These are phyloP conservation scores for Clavispora santaluciae DNA, from an alignment of 805 yeast species.

Conservation along the genomic window DNA sequence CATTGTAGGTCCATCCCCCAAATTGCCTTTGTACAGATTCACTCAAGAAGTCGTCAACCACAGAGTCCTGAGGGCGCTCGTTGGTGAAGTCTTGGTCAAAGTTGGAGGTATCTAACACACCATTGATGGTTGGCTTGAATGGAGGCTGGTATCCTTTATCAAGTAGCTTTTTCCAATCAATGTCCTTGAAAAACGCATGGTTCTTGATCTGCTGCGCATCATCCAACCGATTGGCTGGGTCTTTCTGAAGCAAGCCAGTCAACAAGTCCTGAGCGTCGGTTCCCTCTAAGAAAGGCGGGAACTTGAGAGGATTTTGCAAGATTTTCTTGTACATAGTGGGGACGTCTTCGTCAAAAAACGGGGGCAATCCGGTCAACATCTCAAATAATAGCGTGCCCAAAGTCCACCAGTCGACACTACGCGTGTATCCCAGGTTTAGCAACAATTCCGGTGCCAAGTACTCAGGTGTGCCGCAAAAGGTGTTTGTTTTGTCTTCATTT, in stretches of 20 bases:
- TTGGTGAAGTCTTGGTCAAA: slow-evolving; percentile 89
- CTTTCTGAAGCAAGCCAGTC: slow-evolving; percentile 71
- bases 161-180: slow-evolving; percentile 82
- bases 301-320: slow-evolving; percentile 78
- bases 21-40: slow-evolving; percentile 96
- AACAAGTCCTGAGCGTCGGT: slow-evolving; percentile 80
- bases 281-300: slow-evolving; percentile 80
- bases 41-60: slow-evolving; percentile 85
- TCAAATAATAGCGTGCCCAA: slow-evolving; percentile 89
- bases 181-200: slow-evolving; percentile 82
- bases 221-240: slow-evolving; percentile 72
- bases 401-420: slow-evolving; percentile 99
- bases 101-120: slow-evolving; percentile 85
- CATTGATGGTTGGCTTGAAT: slow-evolving; percentile 84
- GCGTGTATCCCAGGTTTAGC: slow-evolving; percentile 88
- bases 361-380: slow-evolving; percentile 96
- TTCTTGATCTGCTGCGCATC: slow-evolving; percentile 82
- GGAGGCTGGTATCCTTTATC: slow-evolving; percentile 93
- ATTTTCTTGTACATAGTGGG: slow-evolving; percentile 93
- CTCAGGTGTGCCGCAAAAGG: slow-evolving; percentile 98
- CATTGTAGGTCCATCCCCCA: slow-evolving; percentile 98
- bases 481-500: slow-evolving; percentile 78
- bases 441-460: slow-evolving; percentile 93
- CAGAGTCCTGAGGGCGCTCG: slow-evolving; percentile 92
- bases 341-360: slow-evolving; percentile 92